phyloP scores from a whole-genome alignment of 352 stramenopile genomes.

The Pythium sukuiense region DNA sequence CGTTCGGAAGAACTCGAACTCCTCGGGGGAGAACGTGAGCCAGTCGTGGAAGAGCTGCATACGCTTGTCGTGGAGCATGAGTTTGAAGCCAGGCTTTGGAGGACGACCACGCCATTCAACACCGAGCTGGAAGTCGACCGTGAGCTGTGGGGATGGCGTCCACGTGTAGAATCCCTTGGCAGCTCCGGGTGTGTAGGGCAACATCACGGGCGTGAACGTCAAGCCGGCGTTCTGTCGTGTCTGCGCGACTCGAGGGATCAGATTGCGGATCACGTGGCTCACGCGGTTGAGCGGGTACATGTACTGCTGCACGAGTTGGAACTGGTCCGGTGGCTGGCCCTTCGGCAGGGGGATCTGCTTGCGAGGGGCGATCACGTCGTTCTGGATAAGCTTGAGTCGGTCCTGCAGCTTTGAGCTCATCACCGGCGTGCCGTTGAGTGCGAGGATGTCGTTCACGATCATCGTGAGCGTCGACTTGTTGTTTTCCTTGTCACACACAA shows the following conservation, averaged over 20 bases:
- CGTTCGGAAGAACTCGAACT: conserved; percentile 74
- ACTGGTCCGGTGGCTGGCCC: conserved; percentile 72
- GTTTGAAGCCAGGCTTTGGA: conserved; percentile 81
- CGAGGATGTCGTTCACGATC: conserved; percentile 83
- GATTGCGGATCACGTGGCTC: conserved; percentile 74
- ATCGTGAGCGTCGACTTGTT: conserved; percentile 71
- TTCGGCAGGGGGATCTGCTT: conserved; percentile 78
- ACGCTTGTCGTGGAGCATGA: conserved; percentile 83
- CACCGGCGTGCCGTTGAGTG: conserved; percentile 79
- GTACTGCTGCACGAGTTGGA: conserved; percentile 81
- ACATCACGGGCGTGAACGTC: conserved; percentile 73
- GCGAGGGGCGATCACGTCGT: conserved; percentile 83
- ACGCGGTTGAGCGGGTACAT: conserved; percentile 83
- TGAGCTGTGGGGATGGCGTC: conserved; percentile 55
- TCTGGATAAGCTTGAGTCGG: conserved; percentile 86
- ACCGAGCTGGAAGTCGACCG: conserved; percentile 76
- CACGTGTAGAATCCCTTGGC: conserved; percentile 77
- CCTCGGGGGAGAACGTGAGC: conserved; percentile 80
- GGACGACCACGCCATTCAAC: conserved; percentile 80
- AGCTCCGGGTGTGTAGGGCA: conserved; percentile 78
- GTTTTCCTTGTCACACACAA: conserved; percentile 82
- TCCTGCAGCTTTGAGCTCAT: conserved; percentile 87
- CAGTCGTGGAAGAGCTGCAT: conserved; percentile 87
- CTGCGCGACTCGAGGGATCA: conserved; percentile 67
- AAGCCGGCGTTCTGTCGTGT: conserved; percentile 80